Evolutionary conservation across 139 green algal species (phyloP).

Genomic region (Parachlorella kessleri): DNA sequence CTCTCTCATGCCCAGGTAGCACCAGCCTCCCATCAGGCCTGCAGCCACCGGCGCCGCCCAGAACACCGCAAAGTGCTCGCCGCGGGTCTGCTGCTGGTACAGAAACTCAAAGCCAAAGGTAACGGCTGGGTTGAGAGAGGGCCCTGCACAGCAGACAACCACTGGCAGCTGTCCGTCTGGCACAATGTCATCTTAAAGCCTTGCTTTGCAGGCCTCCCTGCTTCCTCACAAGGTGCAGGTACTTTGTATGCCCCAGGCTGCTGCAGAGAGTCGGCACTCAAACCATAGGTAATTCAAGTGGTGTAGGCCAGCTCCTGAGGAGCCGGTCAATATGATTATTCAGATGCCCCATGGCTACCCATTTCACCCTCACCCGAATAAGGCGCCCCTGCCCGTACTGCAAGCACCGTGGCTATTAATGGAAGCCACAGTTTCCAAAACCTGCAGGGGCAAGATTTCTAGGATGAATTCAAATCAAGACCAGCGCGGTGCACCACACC

Average conservation of each 20-base stretch:
- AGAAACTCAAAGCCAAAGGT: constrained; percentile 10
- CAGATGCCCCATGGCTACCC: background rate
- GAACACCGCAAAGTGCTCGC: constrained; percentile 16
- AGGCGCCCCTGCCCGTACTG: constrained; percentile 6
- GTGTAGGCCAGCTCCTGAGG: too few relatives aligned
- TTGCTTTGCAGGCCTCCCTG: background rate
- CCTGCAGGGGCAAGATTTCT: background rate
- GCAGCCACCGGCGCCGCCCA: constrained; percentile 14
- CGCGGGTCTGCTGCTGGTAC: background rate
- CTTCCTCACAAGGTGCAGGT: background rate
- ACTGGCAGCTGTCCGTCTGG: background rate
- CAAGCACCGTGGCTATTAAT: constrained; percentile 13
- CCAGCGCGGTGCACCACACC: too few relatives aligned
- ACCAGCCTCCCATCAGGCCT: constrained; percentile 14
- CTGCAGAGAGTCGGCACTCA: too few relatives aligned
- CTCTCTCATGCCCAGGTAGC: constrained; percentile 16
- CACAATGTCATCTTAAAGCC: background rate
- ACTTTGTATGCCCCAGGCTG: background rate
- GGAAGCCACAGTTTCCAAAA: constrained; percentile 11
- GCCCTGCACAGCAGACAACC: background rate
- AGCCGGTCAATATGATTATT: background rate
- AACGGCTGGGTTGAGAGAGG: constrained; percentile 22
- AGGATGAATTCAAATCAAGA: background rate
- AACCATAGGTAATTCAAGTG: too few relatives aligned
- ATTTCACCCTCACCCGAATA: background rate